Conservation (phyloP, 495 filamentous ascomycete species). For the Chaetomium tenue region DNA sequence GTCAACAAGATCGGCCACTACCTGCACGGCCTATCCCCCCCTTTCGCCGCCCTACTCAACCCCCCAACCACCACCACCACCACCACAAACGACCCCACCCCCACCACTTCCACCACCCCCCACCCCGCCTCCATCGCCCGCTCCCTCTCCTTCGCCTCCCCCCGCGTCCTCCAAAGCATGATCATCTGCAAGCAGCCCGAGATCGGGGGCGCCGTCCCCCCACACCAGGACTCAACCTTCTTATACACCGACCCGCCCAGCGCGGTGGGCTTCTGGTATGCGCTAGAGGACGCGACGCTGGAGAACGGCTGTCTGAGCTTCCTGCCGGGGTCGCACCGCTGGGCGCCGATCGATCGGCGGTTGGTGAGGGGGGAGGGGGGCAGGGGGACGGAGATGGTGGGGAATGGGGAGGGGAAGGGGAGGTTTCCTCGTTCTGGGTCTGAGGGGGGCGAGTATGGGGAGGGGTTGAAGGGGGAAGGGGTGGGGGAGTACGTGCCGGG, state of each 20-base stretch:
- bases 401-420: slow-evolving; percentile 38
- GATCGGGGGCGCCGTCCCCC: slow-evolving; percentile 82
- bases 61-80: slow-evolving; percentile 7
- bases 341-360: slow-evolving; percentile 57
- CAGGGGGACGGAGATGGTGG: slow-evolving; percentile 52
- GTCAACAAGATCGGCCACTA: slow-evolving; percentile 98
- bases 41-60: slow-evolving; percentile 61
- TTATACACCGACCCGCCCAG: slow-evolving; percentile 87
- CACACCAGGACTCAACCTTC: slow-evolving; percentile 90
- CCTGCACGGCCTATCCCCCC: slow-evolving; percentile 70
- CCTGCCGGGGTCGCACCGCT: slow-evolving; percentile 71
- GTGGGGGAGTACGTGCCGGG: slow-evolving; percentile 65
- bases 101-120: not conserved
- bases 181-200: slow-evolving; percentile 97
- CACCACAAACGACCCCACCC: slow-evolving; percentile 23
- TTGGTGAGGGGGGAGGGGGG: slow-evolving; percentile 48
- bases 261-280: slow-evolving; percentile 94
- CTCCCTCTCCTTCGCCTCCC: slow-evolving; percentile 70
- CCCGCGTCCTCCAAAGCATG: slow-evolving; percentile 82
- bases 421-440: slow-evolving; percentile 35
- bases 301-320: slow-evolving; percentile 90
- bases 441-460: slow-evolving; percentile 43
- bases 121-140: slow-evolving; percentile 62
- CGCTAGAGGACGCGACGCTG: slow-evolving; percentile 81
- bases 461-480: slow-evolving; percentile 34